Evolutionary conservation across 2,329 filamentous ascomycete genomes (phyloP).

Genomic region (Diplocarpon rosae): DNA sequence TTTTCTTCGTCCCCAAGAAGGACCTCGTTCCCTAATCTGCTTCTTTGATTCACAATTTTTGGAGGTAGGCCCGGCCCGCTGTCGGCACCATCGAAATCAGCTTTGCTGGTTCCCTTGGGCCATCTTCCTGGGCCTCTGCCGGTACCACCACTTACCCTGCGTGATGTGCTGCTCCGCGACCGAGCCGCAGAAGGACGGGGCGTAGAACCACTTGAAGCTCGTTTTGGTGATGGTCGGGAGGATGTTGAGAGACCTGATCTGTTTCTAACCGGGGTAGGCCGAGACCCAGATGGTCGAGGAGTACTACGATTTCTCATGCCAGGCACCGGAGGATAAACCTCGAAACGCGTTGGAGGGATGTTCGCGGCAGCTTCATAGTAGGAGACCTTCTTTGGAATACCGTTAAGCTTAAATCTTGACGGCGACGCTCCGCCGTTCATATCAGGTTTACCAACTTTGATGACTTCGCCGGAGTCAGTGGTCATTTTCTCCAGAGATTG

Average conservation of each 20-base stretch:
- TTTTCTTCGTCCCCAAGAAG: slow-evolving; percentile 23
- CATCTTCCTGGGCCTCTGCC: slow-evolving; percentile 54
- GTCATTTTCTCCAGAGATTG: slow-evolving; percentile 23
- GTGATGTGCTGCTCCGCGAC: slow-evolving; percentile 29
- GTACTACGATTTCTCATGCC: slow-evolving; percentile 33
- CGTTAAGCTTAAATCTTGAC: slow-evolving; percentile 17
- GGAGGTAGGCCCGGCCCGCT: slow-evolving; percentile 54
- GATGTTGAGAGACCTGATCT: slow-evolving; percentile 13
- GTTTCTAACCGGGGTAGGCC: slow-evolving; percentile 12
- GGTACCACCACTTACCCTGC: slow-evolving; percentile 49
- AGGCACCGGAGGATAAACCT: slow-evolving; percentile 63
- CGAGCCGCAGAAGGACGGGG: slow-evolving; percentile 17
- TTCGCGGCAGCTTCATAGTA: slow-evolving; percentile 25
- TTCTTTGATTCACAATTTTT: slow-evolving; percentile 26
- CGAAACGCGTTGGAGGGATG: slow-evolving; percentile 62
- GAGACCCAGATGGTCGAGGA: slow-evolving; percentile 20
- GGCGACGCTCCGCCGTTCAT: slow-evolving; percentile 11
- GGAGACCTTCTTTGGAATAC: slow-evolving; percentile 16
- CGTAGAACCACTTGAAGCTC: slow-evolving; percentile 19
- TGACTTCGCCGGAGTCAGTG: slow-evolving; percentile 16
- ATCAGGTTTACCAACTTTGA: slow-evolving; percentile 12
- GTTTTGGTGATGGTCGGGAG: slow-evolving; percentile 14
- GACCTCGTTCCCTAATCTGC: slow-evolving; percentile 25
- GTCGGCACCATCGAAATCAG: slow-evolving; percentile 55
- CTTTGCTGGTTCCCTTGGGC: slow-evolving; percentile 59